Base-by-base conservation (phyloP, 345 rosid genomes). In the Combretum micranthum region DNA sequence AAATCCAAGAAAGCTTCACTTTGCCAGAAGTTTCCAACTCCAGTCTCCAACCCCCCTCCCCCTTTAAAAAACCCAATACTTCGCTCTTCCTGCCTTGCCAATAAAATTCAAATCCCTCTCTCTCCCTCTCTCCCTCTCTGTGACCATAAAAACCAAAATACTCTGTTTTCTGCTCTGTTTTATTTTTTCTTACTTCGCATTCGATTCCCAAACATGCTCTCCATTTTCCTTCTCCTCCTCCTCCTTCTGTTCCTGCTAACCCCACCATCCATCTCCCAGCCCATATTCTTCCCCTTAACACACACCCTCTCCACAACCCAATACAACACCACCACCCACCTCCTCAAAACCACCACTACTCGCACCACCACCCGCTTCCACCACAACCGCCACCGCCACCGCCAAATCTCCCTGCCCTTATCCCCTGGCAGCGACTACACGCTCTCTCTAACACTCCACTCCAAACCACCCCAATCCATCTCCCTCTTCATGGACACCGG, bases 401-500 rank as follows among this genome's bases (percentile, higher is more conserved):
- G 72, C 15, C 90, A 80, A 62, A 81, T 93, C 56, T 72, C 96
- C 0, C 90, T 93, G 15, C 96, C 97, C n/a, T 81, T 93, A 42
- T 83, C 94, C 8, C 77, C 99, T 11, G 97, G 97, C 11, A 88
- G 91, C 54, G 99, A 89, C 52, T 93, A 86, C 63, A 80, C 94
- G 19, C 84, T 89, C 47, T 80, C 94, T 23, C 70, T 93, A 57
- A 71, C 82, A 62, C 70, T 88, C 50, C 66, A 79, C 53, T 54
- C 72, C 45, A 58, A 65, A 51, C 71, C 81, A 44, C 64, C 87
- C 17, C 79, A 75, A 23, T 20, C 77, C 44, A 70, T 93, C 61
- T 84, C 91, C 0, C 86, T 93, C 46, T 93, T 84, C 75, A 80
- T 93, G 13, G 97, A 93, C 79, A 93, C 99, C 16, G 99, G 99